A percentile compares a stretch with the other conserved stretches of the same genome.
Conservation (phyloP, 352 stramenopile genomes). For the Pilasporangium apinafurcum region DNA sequence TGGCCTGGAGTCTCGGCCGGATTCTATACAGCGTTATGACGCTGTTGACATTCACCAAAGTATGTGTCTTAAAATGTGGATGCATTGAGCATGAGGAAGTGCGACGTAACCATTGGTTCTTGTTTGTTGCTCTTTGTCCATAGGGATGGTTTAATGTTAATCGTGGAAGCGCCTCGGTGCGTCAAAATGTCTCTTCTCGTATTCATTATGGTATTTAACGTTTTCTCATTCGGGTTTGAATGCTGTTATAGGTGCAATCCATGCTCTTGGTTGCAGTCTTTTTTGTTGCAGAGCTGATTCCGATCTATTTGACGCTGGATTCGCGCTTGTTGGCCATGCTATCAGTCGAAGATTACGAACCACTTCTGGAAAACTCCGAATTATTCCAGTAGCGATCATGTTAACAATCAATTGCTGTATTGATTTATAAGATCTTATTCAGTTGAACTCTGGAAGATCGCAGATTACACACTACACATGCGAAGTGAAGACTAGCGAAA, state of each 20-base stretch:
- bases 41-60: conserved; percentile 82
- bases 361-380: conserved; percentile 53
- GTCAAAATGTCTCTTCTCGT: conserved; percentile 4
- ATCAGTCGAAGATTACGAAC: conserved; percentile 76
- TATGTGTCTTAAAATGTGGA: conserved; percentile 8
- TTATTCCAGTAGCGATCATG: conserved; percentile 30
- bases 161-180: conserved; percentile 60
- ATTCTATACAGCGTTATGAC: conserved; percentile 88
- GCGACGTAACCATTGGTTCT: too few relatives aligned
- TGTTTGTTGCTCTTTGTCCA: not conserved
- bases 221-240: not conserved
- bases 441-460: too few relatives aligned
- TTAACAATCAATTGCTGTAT: conserved; percentile 1
- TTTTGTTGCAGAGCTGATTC: conserved; percentile 66
- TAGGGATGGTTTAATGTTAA: conserved; percentile 84
- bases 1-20: conserved; percentile 80
- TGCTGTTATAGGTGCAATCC: conserved; percentile 50
- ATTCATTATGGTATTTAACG: not conserved
- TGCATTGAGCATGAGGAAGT: too few relatives aligned
- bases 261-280: conserved; percentile 83
- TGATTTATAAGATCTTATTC: too few relatives aligned
- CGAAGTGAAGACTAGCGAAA: too few relatives aligned
- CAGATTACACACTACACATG: too few relatives aligned
- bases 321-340: conserved; percentile 69
- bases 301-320: conserved; percentile 77